phyloP scores from a whole-genome alignment of 1,284 basidiomycete genomes.

The Volvariella surrecta region DNA sequence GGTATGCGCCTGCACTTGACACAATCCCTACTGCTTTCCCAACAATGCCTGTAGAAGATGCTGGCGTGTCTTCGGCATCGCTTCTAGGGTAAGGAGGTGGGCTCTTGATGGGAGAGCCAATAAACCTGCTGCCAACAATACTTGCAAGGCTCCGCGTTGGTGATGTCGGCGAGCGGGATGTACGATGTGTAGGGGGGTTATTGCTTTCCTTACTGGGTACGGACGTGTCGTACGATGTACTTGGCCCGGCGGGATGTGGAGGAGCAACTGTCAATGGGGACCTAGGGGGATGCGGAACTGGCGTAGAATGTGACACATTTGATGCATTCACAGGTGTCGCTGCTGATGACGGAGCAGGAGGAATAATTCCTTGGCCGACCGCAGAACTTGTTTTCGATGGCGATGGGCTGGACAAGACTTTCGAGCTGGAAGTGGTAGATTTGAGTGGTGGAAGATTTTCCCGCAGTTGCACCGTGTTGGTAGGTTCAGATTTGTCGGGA shows the following conservation, averaged over 20 bases:
- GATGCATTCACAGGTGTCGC: conserved; percentile 9
- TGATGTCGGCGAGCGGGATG: conserved; percentile 1
- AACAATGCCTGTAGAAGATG: conserved; percentile 36
- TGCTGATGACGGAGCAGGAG: conserved; percentile 2
- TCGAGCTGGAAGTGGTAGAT: background rate
- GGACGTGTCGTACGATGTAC: conserved; percentile 18
- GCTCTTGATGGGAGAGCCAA: no score
- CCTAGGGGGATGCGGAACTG: conserved; percentile 11
- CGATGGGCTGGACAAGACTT: background rate
- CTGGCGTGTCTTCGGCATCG: conserved; percentile 12
- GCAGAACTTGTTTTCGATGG: background rate
- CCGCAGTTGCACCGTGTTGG: background rate
- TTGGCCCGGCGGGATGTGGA: conserved; percentile 15
- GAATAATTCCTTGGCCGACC: no score
- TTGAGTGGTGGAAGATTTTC: background rate
- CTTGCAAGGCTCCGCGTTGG: background rate
- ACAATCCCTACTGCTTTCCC: conserved; percentile 65
- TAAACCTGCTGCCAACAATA: background rate
- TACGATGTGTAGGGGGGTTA: conserved; percentile 7
- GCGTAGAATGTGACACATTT: no score
- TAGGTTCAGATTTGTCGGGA: background rate
- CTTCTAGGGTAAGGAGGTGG: conserved; percentile 9
- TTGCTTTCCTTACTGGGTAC: conserved; percentile 9
- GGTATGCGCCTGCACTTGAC: conserved; percentile 52
- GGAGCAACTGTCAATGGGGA: conserved; percentile 15